phyloP scores from a whole-genome alignment of 345 rosid genomes.

The Lepidium didymum region DNA sequence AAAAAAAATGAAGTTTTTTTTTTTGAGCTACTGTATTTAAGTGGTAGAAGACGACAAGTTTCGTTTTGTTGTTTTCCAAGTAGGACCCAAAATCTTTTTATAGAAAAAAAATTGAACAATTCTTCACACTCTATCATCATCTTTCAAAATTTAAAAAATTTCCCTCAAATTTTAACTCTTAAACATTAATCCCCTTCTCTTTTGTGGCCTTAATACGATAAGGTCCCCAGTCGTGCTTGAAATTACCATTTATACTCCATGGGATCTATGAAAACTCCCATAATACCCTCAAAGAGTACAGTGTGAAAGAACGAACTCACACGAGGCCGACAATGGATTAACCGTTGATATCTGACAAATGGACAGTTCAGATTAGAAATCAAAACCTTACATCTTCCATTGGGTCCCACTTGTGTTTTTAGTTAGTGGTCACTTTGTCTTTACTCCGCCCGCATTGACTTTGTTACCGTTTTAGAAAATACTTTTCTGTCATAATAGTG shows the following conservation, averaged over 20 bases:
- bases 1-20: not conserved
- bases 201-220: constrained; percentile 15
- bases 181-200: constrained; percentile 3
- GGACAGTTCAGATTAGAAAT: constrained; percentile 2
- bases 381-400: not conserved
- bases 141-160: not conserved
- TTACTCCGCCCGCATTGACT: not conserved
- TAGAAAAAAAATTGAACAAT: not conserved
- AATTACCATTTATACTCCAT: not conserved
- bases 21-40: constrained; percentile 22
- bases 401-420: not conserved
- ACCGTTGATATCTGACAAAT: not conserved
- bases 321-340: constrained; percentile 25
- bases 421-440: constrained; percentile 18
- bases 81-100: not conserved
- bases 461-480: constrained; percentile 11
- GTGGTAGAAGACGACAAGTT: constrained; percentile 27
- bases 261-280: not conserved
- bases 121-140: not conserved
- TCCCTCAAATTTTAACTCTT: not conserved
- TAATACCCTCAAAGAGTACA: constrained; percentile 12
- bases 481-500: not conserved
- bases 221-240: not conserved
- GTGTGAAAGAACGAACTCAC: constrained; percentile 9
- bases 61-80: constrained; percentile 18